phyloP scores from a whole-genome alignment of 2,329 filamentous ascomycete genomes.

The Venturia nashicola region DNA sequence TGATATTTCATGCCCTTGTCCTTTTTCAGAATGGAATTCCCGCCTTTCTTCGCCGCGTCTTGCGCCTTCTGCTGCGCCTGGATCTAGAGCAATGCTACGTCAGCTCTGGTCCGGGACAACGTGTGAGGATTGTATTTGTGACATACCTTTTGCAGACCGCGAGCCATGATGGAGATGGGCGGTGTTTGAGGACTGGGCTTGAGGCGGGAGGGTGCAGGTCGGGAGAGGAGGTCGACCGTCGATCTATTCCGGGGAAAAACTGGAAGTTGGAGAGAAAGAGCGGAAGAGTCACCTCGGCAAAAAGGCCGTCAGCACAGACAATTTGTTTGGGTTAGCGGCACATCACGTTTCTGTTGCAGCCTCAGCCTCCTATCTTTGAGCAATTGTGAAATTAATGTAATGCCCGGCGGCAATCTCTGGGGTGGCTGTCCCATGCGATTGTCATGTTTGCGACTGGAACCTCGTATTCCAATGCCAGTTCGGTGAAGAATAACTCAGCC shows the following conservation, averaged over 20 bases:
- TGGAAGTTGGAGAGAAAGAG: too few relatives aligned
- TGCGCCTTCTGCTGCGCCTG: constrained; percentile 1
- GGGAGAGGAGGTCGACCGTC: background rate
- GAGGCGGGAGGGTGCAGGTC: too few relatives aligned
- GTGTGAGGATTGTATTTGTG: too few relatives aligned
- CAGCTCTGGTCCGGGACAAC: background rate
- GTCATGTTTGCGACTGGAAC: too few relatives aligned
- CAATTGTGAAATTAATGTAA: too few relatives aligned
- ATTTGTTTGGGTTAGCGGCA: background rate
- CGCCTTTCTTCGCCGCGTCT: background rate
- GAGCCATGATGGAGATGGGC: background rate
- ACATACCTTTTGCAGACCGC: background rate
- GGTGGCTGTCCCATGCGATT: too few relatives aligned
- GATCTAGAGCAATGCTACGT: background rate
- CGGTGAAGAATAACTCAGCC: too few relatives aligned
- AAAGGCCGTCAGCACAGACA: background rate
- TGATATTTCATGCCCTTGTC: constrained; percentile 1
- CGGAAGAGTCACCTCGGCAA: background rate
- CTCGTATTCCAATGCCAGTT: too few relatives aligned
- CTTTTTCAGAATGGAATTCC: background rate
- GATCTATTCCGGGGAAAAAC: background rate
- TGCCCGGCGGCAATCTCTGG: too few relatives aligned
- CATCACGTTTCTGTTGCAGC: background rate
- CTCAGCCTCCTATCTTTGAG: too few relatives aligned
- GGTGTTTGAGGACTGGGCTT: background rate